Evolutionary conservation across 1,284 basidiomycete genomes (phyloP).

Genomic region (Coniferiporia sulphurascens): DNA sequence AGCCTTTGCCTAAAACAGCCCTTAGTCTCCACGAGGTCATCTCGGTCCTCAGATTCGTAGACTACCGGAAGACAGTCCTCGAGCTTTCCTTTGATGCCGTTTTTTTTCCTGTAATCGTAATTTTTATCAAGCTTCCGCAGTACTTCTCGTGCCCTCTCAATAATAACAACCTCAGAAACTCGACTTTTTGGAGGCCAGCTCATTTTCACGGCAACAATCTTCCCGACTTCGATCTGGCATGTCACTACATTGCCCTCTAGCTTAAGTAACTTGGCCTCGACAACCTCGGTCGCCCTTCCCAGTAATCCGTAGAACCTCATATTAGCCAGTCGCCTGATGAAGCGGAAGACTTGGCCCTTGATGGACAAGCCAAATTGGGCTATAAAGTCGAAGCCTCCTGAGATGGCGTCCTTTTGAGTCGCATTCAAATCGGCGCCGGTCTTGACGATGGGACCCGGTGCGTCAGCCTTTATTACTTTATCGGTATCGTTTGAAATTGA

Average conservation of each 20-base stretch:
- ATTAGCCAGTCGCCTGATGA: background rate
- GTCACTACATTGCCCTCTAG: background rate
- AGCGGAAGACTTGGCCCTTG: background rate
- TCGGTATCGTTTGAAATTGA: background rate
- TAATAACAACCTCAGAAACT: background rate
- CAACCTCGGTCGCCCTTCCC: background rate
- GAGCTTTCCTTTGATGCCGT: background rate
- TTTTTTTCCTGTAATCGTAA: background rate
- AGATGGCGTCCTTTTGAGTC: too few relatives aligned
- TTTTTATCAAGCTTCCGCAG: background rate
- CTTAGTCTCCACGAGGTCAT: background rate
- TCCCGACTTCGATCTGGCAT: background rate
- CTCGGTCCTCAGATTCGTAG: background rate
- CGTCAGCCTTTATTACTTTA: background rate
- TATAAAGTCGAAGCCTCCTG: too few relatives aligned
- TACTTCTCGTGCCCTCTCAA: background rate
- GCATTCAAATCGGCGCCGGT: too few relatives aligned
- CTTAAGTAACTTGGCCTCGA: background rate
- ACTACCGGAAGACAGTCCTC: background rate
- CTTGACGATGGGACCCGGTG: too few relatives aligned
- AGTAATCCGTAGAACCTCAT: background rate
- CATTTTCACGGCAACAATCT: background rate
- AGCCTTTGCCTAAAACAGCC: background rate
- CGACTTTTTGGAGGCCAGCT: background rate
- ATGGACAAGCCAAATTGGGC: background rate